Base-by-base conservation (phyloP, 2,329 filamentous ascomycete genomes). In the Epichloe aotearoae region DNA sequence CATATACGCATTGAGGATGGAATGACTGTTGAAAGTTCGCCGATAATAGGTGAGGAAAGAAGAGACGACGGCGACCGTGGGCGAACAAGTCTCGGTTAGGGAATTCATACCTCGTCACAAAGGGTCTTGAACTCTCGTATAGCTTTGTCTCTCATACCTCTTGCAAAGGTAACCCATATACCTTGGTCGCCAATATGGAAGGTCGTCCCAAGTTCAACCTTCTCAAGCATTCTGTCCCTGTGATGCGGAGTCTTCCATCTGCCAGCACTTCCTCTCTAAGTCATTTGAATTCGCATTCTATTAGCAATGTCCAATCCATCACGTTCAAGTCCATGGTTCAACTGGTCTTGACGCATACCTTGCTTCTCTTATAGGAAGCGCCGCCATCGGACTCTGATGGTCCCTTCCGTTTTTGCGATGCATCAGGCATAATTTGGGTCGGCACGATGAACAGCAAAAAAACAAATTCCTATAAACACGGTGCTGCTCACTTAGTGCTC, bases 101-200 rank as follows among this genome's bases (percentile, higher is more conserved):
- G 8, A 17, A 33, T 40, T 47, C 71, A 54, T 66, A 86, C 83
- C 69, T 84, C 75, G 42, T 83, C 74, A 59, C 88, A 84, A 20
- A 89, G 68, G 52, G 76, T 67, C 52, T 73, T 73, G 55, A 89
- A 73, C 62, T 91, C 86, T 47, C 74, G 71, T 2, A 84, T 75
- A 14, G 85, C 84, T 64, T 82, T 84, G 41, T 72, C 73, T 66
- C 87, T 84, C 69, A 85, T 83, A 56, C 79, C 79, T 61, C 83
- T 77, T 48, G 83, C 80, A 62, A 84, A 90, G 0, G 86, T 89
- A 30, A 83, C 82, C 84, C 85, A 91, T 52, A 91, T 81, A 5
- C 86, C 86, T 49, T 75, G 71, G 59, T 89, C 84, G 5, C 85
- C 84, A 5, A 83, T 71, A 57, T 86, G 78, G 46, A 89, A 66